These are phyloP conservation scores for Globisporangium recalcitrans DNA, from an alignment of 352 stramenopile genomes.

Conservation along the genomic window DNA sequence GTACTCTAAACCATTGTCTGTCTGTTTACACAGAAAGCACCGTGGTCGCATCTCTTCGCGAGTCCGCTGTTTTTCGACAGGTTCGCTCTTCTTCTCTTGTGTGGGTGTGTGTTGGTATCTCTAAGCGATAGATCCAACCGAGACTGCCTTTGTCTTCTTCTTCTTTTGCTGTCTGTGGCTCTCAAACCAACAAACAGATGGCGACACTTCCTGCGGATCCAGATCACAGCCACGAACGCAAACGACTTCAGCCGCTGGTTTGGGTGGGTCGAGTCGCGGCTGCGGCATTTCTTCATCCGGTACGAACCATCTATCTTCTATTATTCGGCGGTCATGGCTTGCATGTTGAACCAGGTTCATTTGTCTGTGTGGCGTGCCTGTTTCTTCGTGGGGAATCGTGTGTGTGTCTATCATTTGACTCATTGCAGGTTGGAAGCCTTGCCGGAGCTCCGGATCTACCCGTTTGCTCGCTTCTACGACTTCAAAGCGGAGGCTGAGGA, in stretches of 20 bases:
- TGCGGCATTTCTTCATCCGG: constrained; percentile 77
- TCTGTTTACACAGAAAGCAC: constrained; percentile 40
- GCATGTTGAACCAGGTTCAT: not conserved
- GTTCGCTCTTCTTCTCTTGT: constrained; percentile 24
- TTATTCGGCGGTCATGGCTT: not conserved
- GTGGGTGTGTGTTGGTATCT: not conserved
- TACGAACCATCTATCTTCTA: constrained; percentile 20
- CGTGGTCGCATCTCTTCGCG: constrained; percentile 79
- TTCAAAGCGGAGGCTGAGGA: constrained; percentile 24
- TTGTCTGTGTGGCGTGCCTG: not conserved
- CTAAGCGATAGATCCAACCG: not conserved
- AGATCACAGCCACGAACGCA: constrained; percentile 50
- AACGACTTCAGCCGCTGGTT: constrained; percentile 75
- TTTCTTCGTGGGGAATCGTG: too few species aligned
- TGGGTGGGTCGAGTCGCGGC: constrained; percentile 82
- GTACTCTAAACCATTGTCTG: constrained; percentile 3
- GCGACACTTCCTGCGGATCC: constrained; percentile 78
- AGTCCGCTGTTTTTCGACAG: constrained; percentile 71
- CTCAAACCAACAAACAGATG: constrained; percentile 28
- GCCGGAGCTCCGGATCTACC: constrained; percentile 52
- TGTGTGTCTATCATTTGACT: not conserved
- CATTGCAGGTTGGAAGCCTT: constrained; percentile 50
- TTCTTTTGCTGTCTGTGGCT: constrained; percentile 4
- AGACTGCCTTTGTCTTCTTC: constrained; percentile 7
- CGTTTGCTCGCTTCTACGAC: constrained; percentile 82